phyloP scores from a whole-genome alignment of 371 early-diverging fungal species.

The Haplosporangium sp. region DNA sequence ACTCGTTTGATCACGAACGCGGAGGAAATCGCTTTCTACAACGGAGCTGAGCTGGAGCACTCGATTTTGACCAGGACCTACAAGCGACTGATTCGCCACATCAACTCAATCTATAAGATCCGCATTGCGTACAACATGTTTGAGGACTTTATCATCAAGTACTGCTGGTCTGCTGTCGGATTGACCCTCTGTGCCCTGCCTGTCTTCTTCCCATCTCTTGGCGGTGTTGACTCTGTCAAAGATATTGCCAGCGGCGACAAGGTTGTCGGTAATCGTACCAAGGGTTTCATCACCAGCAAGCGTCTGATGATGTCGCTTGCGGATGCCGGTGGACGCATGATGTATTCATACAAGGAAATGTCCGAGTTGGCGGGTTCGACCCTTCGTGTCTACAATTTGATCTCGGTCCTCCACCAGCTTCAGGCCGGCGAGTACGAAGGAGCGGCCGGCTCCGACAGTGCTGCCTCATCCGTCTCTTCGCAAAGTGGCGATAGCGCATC shows the following conservation, averaged over 20 bases:
- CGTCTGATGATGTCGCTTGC: slow-evolving; percentile 85
- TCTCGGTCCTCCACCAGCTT: slow-evolving; percentile 75
- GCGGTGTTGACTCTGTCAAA: slow-evolving; percentile 51
- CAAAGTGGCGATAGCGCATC: slow-evolving; percentile 9
- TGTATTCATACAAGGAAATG: slow-evolving; percentile 90
- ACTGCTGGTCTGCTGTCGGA: slow-evolving; percentile 79
- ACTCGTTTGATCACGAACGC: slow-evolving; percentile 89
- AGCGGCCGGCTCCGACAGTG: slow-evolving; percentile 10
- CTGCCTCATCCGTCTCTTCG: slow-evolving; percentile 18
- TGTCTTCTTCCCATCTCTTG: slow-evolving; percentile 78
- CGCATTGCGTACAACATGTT: slow-evolving; percentile 89
- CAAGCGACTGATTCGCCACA: slow-evolving; percentile 76
- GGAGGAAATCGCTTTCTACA: slow-evolving; percentile 90
- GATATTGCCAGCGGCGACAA: slow-evolving; percentile 55
- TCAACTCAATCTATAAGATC: slow-evolving; percentile 82
- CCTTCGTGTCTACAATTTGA: slow-evolving; percentile 81
- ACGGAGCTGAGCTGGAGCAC: slow-evolving; percentile 81
- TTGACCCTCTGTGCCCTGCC: slow-evolving; percentile 83
- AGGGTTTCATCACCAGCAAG: slow-evolving; percentile 92
- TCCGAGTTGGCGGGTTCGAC: slow-evolving; percentile 90
- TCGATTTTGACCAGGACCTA: slow-evolving; percentile 79
- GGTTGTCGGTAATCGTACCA: slow-evolving; percentile 76
- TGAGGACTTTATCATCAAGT: slow-evolving; percentile 92
- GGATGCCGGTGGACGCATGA: slow-evolving; percentile 93
- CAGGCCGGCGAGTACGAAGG: slow-evolving; percentile 61